Evolutionary conservation across 306 rosid species (phyloP).

Genomic region (Prunus mume): DNA sequence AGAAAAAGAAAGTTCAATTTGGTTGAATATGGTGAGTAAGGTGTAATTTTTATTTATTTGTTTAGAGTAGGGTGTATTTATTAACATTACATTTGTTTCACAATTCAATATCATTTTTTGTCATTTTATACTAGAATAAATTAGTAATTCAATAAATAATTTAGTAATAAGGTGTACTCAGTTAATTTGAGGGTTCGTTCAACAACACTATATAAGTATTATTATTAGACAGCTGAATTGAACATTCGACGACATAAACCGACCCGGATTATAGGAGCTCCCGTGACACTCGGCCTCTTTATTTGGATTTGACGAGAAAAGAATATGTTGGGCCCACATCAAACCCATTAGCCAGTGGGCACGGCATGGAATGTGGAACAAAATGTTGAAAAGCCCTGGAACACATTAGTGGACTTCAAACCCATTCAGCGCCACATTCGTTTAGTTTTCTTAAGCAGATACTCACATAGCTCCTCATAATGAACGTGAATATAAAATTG

Average conservation of each 20-base stretch:
- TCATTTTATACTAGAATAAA: too few relatives aligned
- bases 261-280: too few relatives aligned
- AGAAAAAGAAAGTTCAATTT: too few relatives aligned
- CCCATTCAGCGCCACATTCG: background rate
- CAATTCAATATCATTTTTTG: too few relatives aligned
- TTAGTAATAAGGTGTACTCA: fast-evolving
- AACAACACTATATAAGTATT: too few relatives aligned
- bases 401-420: background rate
- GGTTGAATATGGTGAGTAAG: too few relatives aligned
- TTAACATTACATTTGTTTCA: too few relatives aligned
- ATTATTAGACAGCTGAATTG: too few relatives aligned
- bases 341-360: background rate
- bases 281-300: background rate
- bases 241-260: too few relatives aligned
- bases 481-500: background rate
- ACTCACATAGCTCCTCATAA: background rate
- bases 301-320: background rate
- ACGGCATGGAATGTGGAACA: background rate
- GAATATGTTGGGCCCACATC: background rate
- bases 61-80: too few relatives aligned
- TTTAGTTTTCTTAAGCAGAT: background rate
- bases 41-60: too few relatives aligned
- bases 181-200: fast-evolving
- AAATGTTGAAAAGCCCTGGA: background rate
- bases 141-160: too few relatives aligned